Percentiles rank a stretch among this genome's conserved stretches.
Conservation (phyloP, 345 rosid species). For the Camelina hispida region DNA sequence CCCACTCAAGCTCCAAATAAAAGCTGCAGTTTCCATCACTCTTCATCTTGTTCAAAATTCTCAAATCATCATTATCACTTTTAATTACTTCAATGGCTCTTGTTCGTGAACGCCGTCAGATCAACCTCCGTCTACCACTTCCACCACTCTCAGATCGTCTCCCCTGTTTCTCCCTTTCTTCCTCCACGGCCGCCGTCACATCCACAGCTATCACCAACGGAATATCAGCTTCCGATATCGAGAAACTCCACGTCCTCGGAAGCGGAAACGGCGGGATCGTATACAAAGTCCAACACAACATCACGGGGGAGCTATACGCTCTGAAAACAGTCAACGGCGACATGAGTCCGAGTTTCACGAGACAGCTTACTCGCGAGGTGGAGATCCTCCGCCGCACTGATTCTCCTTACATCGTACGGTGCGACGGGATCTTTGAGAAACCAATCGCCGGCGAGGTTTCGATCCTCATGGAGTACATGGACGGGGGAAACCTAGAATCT, state of each 20-base stretch:
- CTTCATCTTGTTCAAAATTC: conserved; percentile 9
- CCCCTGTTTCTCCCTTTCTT: conserved; percentile 53
- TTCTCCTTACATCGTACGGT: conserved; percentile 61
- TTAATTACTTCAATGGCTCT: conserved; percentile 11
- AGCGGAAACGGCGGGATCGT: conserved; percentile 82
- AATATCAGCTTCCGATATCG: conserved; percentile 53
- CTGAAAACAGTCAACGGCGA: conserved; percentile 61
- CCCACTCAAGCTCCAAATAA: conserved; percentile 8
- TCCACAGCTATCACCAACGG: background rate
- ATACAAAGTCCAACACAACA: conserved; percentile 63
- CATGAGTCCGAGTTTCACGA: conserved; percentile 54
- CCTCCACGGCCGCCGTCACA: conserved; percentile 13
- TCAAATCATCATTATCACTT: background rate
- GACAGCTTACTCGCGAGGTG: conserved; percentile 63
- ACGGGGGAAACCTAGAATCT: conserved; percentile 62
- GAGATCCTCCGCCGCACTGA: conserved; percentile 76
- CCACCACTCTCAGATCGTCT: conserved; percentile 58
- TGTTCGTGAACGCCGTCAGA: conserved; percentile 26
- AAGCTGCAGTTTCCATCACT: conserved; percentile 11
- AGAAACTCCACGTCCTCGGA: conserved; percentile 63
- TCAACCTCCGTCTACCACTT: conserved; percentile 39
- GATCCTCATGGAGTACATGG: conserved; percentile 78
- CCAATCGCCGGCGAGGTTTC: conserved; percentile 58
- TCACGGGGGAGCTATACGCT: conserved; percentile 61
- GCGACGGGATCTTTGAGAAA: conserved; percentile 59